Evolutionary conservation across 1,284 basidiomycete genomes (phyloP).

Genomic region (Cerrena zonata): DNA sequence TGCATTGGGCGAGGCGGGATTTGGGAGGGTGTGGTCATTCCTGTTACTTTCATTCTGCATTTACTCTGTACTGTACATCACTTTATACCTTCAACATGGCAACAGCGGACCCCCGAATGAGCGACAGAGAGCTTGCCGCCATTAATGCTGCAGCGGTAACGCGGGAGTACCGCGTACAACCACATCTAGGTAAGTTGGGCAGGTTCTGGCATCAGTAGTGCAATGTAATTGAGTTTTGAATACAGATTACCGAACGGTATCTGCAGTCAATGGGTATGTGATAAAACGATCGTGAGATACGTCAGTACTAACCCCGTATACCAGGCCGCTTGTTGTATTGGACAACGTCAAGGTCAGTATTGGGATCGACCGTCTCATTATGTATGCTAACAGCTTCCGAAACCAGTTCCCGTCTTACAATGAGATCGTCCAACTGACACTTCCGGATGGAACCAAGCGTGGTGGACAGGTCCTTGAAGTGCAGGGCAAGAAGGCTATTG

Average conservation of each 20-base stretch:
- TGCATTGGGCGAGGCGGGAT: background rate
- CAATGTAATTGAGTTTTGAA: slow-evolving; percentile 12
- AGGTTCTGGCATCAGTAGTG: slow-evolving; percentile 5
- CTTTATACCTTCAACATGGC: slow-evolving; percentile 16
- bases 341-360: slow-evolving; percentile 90
- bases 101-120: slow-evolving; percentile 55
- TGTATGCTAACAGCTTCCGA: background rate
- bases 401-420: slow-evolving; percentile 96
- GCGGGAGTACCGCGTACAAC: slow-evolving; percentile 77
- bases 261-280: slow-evolving; percentile 89
- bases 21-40: slow-evolving; percentile 1
- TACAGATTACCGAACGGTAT: slow-evolving; percentile 90
- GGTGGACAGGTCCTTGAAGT: slow-evolving; percentile 98
- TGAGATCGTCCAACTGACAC: slow-evolving; percentile 93
- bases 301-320: slow-evolving; percentile 16
- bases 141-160: slow-evolving; percentile 87
- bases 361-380: slow-evolving; percentile 15
- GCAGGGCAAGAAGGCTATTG: slow-evolving; percentile 97
- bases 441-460: slow-evolving; percentile 92
- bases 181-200: slow-evolving; percentile 70
- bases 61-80: slow-evolving; percentile 1
- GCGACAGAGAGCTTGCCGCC: slow-evolving; percentile 70
- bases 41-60: background rate
- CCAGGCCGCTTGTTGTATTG: slow-evolving; percentile 87
- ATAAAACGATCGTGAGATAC: slow-evolving; percentile 6